Evolutionary conservation across 2,329 filamentous ascomycete species (phyloP).

Genomic region (Penicillium sp.): DNA sequence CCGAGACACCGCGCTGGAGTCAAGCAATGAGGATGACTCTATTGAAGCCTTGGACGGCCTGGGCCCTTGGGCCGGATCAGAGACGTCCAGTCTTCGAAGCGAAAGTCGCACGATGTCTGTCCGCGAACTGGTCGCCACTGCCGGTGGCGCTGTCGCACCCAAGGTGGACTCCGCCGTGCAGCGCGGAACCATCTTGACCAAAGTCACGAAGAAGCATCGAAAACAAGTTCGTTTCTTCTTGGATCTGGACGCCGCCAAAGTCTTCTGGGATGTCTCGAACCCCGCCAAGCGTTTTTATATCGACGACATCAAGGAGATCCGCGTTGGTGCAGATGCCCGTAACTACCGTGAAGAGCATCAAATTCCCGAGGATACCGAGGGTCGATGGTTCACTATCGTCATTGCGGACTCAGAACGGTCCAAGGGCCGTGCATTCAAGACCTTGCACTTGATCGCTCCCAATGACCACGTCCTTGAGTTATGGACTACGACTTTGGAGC

Average conservation of each 20-base stretch:
- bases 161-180: conserved; percentile 76
- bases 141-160: conserved; percentile 52
- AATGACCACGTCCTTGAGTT: conserved; percentile 69
- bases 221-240: conserved; percentile 74
- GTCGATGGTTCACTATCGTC: conserved; percentile 85
- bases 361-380: conserved; percentile 66
- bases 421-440: conserved; percentile 70
- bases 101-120: conserved; percentile 38
- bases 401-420: conserved; percentile 78
- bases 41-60: conserved; percentile 50
- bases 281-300: conserved; percentile 87
- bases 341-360: conserved; percentile 87
- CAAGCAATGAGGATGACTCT: conserved; percentile 39
- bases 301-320: conserved; percentile 91
- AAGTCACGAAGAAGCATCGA: conserved; percentile 81
- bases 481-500: conserved; percentile 83
- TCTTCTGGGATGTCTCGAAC: conserved; percentile 80
- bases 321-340: conserved; percentile 77
- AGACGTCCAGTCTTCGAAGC: conserved; percentile 41
- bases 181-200: conserved; percentile 74
- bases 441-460: conserved; percentile 82
- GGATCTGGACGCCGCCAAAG: conserved; percentile 79
- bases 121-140: conserved; percentile 32
- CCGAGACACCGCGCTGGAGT: conserved; percentile 46
- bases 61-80: conserved; percentile 45